Base-by-base conservation (phyloP, 345 rosid species). In the Capsella bursapastoris region DNA sequence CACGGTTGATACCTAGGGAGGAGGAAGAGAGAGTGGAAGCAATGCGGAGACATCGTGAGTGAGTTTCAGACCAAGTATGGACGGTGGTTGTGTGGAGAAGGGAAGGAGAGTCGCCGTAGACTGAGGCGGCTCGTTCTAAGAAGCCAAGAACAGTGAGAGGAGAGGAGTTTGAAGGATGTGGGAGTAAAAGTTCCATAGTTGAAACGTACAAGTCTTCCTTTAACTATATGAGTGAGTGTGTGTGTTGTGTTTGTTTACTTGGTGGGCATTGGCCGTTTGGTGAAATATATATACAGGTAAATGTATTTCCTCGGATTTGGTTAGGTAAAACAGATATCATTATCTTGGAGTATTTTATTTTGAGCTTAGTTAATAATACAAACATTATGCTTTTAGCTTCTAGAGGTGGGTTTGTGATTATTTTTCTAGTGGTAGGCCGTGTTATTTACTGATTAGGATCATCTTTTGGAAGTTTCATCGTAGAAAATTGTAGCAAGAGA, bases 1-100 rank as follows among this genome's bases (percentile, higher is more conserved):
- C 83, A 0, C 56, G 72, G 34, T 68, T 38, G 81, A 86, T 78
- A 40, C 89, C 86, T 5, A 52, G 32, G 51, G 86, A 79, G 28
- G 87, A 78, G 15, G 89, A 82, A 4, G 86, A 67, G 6, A 88
- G 75, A 14, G 90, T 73, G 0, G 93, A 86, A 1, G 90, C 90
- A 3, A 88, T 27, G n/a, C 71, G 89, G 78, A 88, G 88, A 45
- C 92, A 88, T 68, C 92, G 82, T 25, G 84, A 76, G 78, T 84
- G 71, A 50, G 92, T 88, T 29, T 86, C 79, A 0, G 83, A 79
- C 93, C 93, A 88, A 3, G 84, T 86, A 66, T 58, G 78, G 2
- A 71, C 29, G 32, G 79, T 75, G 79, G 15, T 58, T 41, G 81
- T 74, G 80, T 86, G 78, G 57, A 84, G 55, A 52, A 88, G 47